A percentile compares a stretch with the other conserved stretches of the same genome.
Evolutionary conservation across 2,329 filamentous ascomycete genomes (phyloP).

Genomic region (Emmonsia crescens): DNA sequence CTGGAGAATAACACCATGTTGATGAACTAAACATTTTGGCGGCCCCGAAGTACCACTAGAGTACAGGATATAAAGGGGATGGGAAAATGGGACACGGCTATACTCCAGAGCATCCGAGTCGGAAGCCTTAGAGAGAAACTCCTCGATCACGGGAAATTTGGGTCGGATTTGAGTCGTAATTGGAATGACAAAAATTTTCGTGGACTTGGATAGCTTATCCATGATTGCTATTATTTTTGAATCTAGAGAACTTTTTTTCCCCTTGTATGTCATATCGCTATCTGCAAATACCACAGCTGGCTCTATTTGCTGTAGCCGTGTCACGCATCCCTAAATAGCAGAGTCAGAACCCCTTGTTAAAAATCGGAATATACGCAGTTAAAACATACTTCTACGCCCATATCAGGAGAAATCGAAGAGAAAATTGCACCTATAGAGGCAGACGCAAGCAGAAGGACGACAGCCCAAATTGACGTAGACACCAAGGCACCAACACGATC

Average conservation of each 20-base stretch:
- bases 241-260: conserved; percentile 23
- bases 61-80: conserved; percentile 37
- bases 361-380: background rate
- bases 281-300: conserved; percentile 34
- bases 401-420: conserved; percentile 35
- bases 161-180: conserved; percentile 5
- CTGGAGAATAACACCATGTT: conserved; percentile 34
- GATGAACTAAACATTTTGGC: conserved; percentile 38
- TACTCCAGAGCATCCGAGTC: conserved; percentile 25
- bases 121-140: conserved; percentile 25
- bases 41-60: conserved; percentile 34
- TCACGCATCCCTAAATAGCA: conserved; percentile 20
- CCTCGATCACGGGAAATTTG: conserved; percentile 18
- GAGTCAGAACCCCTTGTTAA: background rate
- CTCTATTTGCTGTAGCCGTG: conserved; percentile 30
- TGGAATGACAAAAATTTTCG: conserved; percentile 16
- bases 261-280: conserved; percentile 31
- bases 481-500: conserved; percentile 34
- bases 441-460: conserved; percentile 33
- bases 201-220: conserved; percentile 17
- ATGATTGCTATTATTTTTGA: conserved; percentile 25
- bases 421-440: conserved; percentile 36
- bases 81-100: conserved; percentile 29
- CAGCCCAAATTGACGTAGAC: conserved; percentile 33
- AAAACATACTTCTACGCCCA: conserved; percentile 25